Conservation (phyloP, 805 yeast genomes). For the Myxozyma kluyveri region DNA sequence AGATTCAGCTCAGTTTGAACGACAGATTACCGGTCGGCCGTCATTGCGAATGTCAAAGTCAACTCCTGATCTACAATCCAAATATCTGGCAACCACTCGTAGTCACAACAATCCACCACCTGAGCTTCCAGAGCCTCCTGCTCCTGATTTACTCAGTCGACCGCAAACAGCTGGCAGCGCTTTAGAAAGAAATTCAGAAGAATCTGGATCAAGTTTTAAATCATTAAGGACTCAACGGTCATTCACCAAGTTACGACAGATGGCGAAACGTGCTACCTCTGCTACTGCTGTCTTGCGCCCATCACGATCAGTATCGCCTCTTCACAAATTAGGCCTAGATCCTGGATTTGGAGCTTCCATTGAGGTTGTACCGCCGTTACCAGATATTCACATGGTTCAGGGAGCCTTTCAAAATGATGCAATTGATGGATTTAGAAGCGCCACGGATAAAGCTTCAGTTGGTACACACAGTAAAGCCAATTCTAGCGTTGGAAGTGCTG, state of each 20-base stretch:
- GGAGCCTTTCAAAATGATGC: too few species aligned
- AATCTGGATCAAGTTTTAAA: too few species aligned
- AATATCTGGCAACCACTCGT: constrained; percentile 4
- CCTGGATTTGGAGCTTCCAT: neutral
- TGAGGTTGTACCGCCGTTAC: constrained; percentile 7
- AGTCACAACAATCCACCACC: neutral
- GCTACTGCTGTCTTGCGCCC: neutral
- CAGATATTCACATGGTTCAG: neutral
- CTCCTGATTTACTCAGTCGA: neutral
- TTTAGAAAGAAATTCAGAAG: too few species aligned
- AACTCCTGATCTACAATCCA: constrained; percentile 19
- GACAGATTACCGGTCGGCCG: too few species aligned
- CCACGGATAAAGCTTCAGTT: too few species aligned
- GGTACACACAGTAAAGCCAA: too few species aligned
- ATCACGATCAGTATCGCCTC: constrained; percentile 18
- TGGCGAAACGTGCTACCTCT: constrained; percentile 4
- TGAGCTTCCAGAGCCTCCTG: neutral
- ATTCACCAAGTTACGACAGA: constrained; percentile 14
- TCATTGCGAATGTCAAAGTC: constrained; percentile 14
- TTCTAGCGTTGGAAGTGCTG: too few species aligned
- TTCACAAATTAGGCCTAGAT: neutral
- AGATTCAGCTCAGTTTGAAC: too few species aligned
- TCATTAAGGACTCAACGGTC: constrained; percentile 7
- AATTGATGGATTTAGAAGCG: too few species aligned
- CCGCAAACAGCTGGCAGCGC: too few species aligned